Evolutionary conservation across 1,284 basidiomycete genomes (phyloP).

Genomic region (Leccinum pseudoinsigne): DNA sequence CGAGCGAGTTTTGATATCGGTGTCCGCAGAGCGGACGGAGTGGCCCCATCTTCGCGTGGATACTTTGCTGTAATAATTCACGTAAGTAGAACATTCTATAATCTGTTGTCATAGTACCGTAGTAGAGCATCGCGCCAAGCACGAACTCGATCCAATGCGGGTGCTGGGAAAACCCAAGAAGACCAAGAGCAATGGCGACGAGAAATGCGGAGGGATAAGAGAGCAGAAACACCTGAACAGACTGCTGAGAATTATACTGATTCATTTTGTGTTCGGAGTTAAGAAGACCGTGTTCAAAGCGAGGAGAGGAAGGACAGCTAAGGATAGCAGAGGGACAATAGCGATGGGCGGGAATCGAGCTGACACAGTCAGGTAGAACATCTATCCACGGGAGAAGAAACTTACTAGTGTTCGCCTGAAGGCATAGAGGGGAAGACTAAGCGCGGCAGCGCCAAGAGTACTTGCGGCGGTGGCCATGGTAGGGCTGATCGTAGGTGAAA

Average conservation of each 20-base stretch:
- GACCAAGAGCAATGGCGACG: constrained; percentile 48
- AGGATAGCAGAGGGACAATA: constrained; percentile 51
- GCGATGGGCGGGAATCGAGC: constrained; percentile 39
- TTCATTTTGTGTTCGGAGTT: constrained; percentile 49
- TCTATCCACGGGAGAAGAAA: constrained; percentile 4
- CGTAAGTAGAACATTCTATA: constrained; percentile 5
- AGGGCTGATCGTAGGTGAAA: constrained; percentile 56
- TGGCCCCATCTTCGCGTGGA: constrained; percentile 45
- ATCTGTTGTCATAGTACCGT: constrained; percentile 44
- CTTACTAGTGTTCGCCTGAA: constrained; percentile 59
- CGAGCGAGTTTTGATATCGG: constrained; percentile 60
- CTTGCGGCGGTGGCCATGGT: constrained; percentile 53
- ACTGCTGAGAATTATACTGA: constrained; percentile 47
- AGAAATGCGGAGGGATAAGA: constrained; percentile 53
- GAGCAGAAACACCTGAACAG: constrained; percentile 51
- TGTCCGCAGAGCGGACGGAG: constrained; percentile 48
- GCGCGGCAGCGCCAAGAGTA: constrained; percentile 59
- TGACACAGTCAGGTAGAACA: constrained; percentile 23
- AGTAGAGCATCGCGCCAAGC: constrained; percentile 53
- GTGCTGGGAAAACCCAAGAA: constrained; percentile 53
- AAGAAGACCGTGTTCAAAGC: constrained; percentile 59
- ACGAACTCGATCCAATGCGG: constrained; percentile 56
- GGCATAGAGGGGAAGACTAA: constrained; percentile 63
- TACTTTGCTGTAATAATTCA: constrained; percentile 49
- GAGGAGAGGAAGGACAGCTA: constrained; percentile 58